A percentile compares a stretch with the other conserved stretches of the same genome.
Conservation (phyloP, 352 stramenopile species). For the Globisporangium megalacanthum region DNA sequence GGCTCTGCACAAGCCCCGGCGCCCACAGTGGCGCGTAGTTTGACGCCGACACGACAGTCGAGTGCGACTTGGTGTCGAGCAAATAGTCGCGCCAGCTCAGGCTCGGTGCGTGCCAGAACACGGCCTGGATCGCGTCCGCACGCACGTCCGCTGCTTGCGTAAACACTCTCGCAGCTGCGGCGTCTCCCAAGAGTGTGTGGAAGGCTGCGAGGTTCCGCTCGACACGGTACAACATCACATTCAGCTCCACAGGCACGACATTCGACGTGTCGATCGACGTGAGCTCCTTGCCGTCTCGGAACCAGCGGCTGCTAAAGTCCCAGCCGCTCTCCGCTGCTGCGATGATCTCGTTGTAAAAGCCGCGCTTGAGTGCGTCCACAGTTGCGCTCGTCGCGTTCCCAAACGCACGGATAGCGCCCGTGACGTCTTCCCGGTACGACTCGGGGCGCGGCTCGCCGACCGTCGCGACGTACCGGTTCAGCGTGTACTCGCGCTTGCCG, state of each 20-base stretch:
- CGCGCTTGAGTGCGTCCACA: conserved; percentile 37
- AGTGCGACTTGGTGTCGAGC: conserved; percentile 40
- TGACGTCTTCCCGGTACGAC: conserved; percentile 81
- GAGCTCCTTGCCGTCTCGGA: conserved; percentile 52
- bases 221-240: conserved; percentile 75
- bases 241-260: conserved; percentile 83
- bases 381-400: conserved; percentile 22
- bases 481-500: conserved; percentile 24
- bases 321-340: conserved; percentile 83
- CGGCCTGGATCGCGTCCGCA: conserved; percentile 48
- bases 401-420: conserved; percentile 56
- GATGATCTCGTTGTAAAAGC: conserved; percentile 83
- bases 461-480: conserved; percentile 80
- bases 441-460: conserved; percentile 75
- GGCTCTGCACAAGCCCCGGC: conserved; percentile 40
- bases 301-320: conserved; percentile 88
- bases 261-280: conserved; percentile 64
- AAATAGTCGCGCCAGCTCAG: conserved; percentile 71
- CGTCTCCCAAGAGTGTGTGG: conserved; percentile 38
- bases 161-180: conserved; percentile 34
- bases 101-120: conserved; percentile 58
- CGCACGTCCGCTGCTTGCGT: conserved; percentile 31
- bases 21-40: conserved; percentile 82
- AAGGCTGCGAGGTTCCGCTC: conserved; percentile 74
- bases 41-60: conserved; percentile 41